Base-by-base conservation (phyloP, 208 protist species). In the Trypanosoma grayi region DNA sequence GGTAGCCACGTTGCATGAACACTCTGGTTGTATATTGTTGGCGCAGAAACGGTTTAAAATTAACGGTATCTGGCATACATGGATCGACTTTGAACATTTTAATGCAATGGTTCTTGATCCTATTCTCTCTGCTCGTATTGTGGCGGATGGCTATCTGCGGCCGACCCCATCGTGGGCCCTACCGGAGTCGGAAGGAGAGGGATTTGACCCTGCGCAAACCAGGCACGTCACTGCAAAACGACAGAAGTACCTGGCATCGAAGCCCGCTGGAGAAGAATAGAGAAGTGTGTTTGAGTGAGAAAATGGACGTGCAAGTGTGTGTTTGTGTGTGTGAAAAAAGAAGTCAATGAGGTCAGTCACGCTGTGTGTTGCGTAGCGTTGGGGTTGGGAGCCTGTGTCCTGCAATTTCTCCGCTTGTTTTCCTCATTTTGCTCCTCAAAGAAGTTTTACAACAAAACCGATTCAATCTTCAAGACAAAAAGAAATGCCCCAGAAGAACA, bases 21-120 rank as follows among this genome's bases (percentile, higher is more conserved):
- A 97, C 72, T 94, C 87, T 11, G 87, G 86, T 18, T 97, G 88
- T 69, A 73, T 95, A 28, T 70, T 97, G 11, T 81, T 95, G n/a
- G 88, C 85, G 0, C 73, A 91, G 45, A 55, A 63, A n/a, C 65
- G 75, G 27, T 95, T 95, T 55, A 70, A 70, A 43, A 47, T 89
- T 18, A 61, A 90, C 48, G 86, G 78, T 11, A 30, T 46, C 11
- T 72, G 85, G 65, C 79, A 90, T 66, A 90, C 85, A 24, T 97
- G 87, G 87, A 95, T 95, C 40, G 81, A 97, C 53, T 94, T 90
- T 76, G 78, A 90, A 34, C 87, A 89, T 70, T 95, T 97, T 65
- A 60, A 83, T 41, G 27, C 53, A 6, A 62, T 91, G 50, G 45
- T 87, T 11, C 67, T 72, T 28, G 70, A 89, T 51, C 67, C 76